Conservation (phyloP, 257 asterid genomes). For the Linaria vulgaris region DNA sequence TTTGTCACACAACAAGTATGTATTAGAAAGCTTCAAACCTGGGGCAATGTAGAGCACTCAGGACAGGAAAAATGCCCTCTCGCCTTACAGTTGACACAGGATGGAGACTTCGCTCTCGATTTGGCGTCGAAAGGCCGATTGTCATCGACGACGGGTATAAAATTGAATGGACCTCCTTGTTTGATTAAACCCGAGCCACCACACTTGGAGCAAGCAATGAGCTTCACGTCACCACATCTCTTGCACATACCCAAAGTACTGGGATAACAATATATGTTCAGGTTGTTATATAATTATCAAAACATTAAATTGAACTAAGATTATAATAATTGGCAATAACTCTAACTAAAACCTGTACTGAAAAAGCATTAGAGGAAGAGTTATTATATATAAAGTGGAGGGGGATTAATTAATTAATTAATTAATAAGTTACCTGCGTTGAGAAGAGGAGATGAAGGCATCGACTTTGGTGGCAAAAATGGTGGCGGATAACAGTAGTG, state of each 20-base stretch:
- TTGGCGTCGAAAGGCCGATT: conserved; percentile 25
- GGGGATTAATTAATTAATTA: neutral
- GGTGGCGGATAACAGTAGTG: conserved; percentile 74
- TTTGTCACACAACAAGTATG: too few relatives aligned
- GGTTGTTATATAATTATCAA: neutral
- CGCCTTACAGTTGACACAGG: conserved; percentile 55
- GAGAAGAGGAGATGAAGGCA: conserved; percentile 70
- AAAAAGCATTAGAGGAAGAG: neutral
- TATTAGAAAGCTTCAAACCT: conserved; percentile 3
- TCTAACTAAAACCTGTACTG: too few relatives aligned
- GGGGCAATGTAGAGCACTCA: conserved; percentile 42
- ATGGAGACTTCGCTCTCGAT: conserved; percentile 28
- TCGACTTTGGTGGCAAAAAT: conserved; percentile 81
- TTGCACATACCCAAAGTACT: conserved; percentile 86
- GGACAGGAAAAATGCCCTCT: conserved; percentile 74
- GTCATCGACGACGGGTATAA: conserved; percentile 36
- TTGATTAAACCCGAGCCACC: conserved; percentile 67
- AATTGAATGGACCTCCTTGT: conserved; percentile 47
- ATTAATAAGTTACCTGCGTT: conserved; percentile 58
- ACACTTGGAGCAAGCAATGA: conserved; percentile 74
- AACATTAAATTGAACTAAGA: too few relatives aligned
- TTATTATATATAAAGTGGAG: neutral
- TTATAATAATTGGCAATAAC: too few relatives aligned
- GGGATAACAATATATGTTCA: conserved; percentile 23
- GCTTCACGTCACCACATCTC: conserved; percentile 80